Percentiles rank a stretch among this genome's conserved stretches.
These are phyloP conservation scores for Alternaria postmessia DNA, from an alignment of 2,329 filamentous ascomycete species.

Conservation along the genomic window DNA sequence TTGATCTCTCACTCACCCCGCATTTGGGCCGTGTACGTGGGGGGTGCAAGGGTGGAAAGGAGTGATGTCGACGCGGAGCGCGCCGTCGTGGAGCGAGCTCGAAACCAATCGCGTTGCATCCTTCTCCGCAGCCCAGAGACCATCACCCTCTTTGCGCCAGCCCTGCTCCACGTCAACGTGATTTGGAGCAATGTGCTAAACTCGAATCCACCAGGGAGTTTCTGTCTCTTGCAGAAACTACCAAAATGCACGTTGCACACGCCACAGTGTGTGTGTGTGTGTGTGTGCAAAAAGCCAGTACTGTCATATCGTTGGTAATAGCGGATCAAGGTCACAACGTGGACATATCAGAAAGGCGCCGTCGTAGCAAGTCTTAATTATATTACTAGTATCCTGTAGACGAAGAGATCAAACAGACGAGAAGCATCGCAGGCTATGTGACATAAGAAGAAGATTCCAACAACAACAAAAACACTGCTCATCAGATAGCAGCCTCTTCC, in stretches of 20 bases:
- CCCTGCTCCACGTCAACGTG: not conserved
- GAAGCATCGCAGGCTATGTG: not conserved
- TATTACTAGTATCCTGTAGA: not conserved
- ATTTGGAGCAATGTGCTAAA: not conserved
- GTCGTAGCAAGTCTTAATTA: not conserved
- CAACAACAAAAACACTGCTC: not conserved
- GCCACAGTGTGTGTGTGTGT: too few relatives aligned
- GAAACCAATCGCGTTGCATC: conserved; percentile 21
- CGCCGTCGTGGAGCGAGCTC: conserved; percentile 18
- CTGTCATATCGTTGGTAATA: too few relatives aligned
- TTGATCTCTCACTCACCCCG: conserved; percentile 32
- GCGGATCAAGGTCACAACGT: too few relatives aligned
- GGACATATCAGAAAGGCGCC: not conserved
- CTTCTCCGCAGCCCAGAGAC: conserved; percentile 12
- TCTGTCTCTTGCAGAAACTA: not conserved
- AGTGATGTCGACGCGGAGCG: conserved; percentile 26
- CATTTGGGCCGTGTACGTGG: conserved; percentile 33
- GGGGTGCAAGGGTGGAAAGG: conserved; percentile 26
- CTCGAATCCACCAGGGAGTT: not conserved
- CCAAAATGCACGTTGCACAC: not conserved
- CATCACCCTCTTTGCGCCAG: not conserved
- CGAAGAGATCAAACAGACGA: not conserved
- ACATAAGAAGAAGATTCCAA: not conserved
- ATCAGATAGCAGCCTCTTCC: conserved; percentile 34
- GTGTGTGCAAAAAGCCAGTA: too few relatives aligned